phyloP scores from a whole-genome alignment of 305 asterid species.

The Petunia hybrid region DNA sequence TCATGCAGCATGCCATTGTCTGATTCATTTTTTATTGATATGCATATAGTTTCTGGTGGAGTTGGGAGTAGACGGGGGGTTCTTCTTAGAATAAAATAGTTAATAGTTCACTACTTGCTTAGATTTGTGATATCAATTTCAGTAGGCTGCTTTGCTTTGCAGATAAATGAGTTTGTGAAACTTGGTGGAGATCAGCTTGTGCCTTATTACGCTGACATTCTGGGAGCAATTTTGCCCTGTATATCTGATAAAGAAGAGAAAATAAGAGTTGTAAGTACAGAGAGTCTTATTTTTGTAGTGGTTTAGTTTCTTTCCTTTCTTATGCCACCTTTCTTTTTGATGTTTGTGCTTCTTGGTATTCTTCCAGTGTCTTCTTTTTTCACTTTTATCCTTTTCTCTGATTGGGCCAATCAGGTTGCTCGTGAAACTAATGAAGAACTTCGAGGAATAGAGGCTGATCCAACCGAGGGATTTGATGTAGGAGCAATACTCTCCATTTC shows the following conservation, averaged over 20 bases:
- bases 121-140: conserved; percentile 33
- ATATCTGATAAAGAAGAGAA: conserved; percentile 89
- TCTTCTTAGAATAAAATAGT: conserved; percentile 25
- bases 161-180: conserved; percentile 88
- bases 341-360: conserved; percentile 36
- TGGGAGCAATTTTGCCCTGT: conserved; percentile 89
- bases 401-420: conserved; percentile 62
- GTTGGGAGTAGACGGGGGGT: conserved; percentile 24
- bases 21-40: conserved; percentile 34
- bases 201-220: conserved; percentile 86
- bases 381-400: conserved; percentile 31
- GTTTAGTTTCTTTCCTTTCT: conserved; percentile 28
- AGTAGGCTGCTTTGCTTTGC: conserved; percentile 37
- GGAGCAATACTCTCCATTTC: conserved; percentile 80
- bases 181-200: conserved; percentile 94
- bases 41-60: background rate
- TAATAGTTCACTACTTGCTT: conserved; percentile 33
- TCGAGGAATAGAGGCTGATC: conserved; percentile 70
- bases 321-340: conserved; percentile 28
- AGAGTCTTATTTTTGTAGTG: background rate
- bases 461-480: conserved; percentile 78
- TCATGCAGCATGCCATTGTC: conserved; percentile 26
- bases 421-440: conserved; percentile 89
- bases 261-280: conserved; percentile 73
- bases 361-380: conserved; percentile 31